phyloP scores from a whole-genome alignment of 371 early-diverging fungal species.

The Modicella reniformis region DNA sequence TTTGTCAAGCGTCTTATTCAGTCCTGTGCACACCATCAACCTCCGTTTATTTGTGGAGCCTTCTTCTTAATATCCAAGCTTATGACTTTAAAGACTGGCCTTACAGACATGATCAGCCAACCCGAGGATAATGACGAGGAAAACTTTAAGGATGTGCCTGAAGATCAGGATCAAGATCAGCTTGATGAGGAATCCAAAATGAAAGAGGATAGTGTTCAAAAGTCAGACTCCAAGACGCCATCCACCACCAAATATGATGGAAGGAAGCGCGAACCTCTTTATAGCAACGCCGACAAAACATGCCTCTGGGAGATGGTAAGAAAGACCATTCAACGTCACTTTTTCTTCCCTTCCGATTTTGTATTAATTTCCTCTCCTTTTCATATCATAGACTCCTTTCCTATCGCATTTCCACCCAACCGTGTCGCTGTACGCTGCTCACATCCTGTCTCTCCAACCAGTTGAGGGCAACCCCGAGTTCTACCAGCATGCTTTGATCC shows the following conservation, averaged over 20 bases:
- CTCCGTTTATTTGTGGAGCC: constrained; percentile 86
- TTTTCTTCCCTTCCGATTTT: background rate
- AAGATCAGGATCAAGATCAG: constrained; percentile 57
- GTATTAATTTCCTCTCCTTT: background rate
- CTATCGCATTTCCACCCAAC: constrained; percentile 92
- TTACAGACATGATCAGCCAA: constrained; percentile 71
- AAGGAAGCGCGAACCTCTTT: constrained; percentile 88
- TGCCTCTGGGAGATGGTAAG: constrained; percentile 92
- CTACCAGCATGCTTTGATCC: constrained; percentile 88
- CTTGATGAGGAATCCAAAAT: constrained; percentile 19
- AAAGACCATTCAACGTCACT: too few species aligned
- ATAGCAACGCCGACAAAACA: constrained; percentile 79
- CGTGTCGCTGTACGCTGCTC: constrained; percentile 80
- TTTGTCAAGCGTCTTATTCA: constrained; percentile 93
- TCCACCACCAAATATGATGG: constrained; percentile 76
- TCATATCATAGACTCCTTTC: constrained; percentile 77
- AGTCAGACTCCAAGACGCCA: constrained; percentile 15
- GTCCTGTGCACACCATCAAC: constrained; percentile 77
- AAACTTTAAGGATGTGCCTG: constrained; percentile 59
- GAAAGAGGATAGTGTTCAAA: constrained; percentile 5
- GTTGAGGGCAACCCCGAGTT: constrained; percentile 84
- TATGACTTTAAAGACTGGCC: constrained; percentile 57
- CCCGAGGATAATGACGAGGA: constrained; percentile 80
- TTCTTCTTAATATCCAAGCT: constrained; percentile 87
- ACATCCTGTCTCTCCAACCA: constrained; percentile 74